Base-by-base conservation (phyloP, 2,329 filamentous ascomycete species). In the Diaporthe humulicola region DNA sequence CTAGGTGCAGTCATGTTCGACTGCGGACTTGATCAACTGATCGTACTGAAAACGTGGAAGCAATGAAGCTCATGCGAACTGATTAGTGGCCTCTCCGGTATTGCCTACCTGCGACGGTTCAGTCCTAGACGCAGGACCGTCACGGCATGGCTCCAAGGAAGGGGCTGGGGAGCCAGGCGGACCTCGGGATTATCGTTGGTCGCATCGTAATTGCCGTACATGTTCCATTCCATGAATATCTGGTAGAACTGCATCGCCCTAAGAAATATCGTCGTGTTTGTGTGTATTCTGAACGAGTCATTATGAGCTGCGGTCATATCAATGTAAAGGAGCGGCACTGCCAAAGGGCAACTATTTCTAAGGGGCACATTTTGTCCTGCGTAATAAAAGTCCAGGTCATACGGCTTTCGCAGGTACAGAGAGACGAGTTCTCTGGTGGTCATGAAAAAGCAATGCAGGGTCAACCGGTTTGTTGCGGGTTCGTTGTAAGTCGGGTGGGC, bases 161-260 rank as follows among this genome's bases (percentile, higher is more conserved):
- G 84, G 0, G 93, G 93, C 2, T 85, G 19, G 94, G 86, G n/a
- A 95, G 85, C 7, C 61, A 86, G 82, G 50, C 86, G 84, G 76
- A 90, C 88, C n/a, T n/a, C n/a, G 72, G 88, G 86, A 70, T 87
- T 89, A 22, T 91, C 86, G 75, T 93, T 89, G 15, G 92, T 93
- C 57, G 94, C 89, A 52, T 87, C 84, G 80, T 94, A 87, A 77
- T 88, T 85, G 70, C 91, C 90, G 78, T 94, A 94, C 78, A 17
- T 30, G 0, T 19, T 91, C 91, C 0, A 83, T 38, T 9, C 38
- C 7, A 38, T 8, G 9, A 38, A 10, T 12, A 9, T 38, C 71
- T 4, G 92, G 91, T 28, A 95, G 88, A 73, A 95, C 90, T 75
- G 93, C 93, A 84, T 95, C 93, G 78, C 93, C 94, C 77, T 94